phyloP scores from a whole-genome alignment of 2,329 filamentous ascomycete genomes.

The Ceratocystis variospora region DNA sequence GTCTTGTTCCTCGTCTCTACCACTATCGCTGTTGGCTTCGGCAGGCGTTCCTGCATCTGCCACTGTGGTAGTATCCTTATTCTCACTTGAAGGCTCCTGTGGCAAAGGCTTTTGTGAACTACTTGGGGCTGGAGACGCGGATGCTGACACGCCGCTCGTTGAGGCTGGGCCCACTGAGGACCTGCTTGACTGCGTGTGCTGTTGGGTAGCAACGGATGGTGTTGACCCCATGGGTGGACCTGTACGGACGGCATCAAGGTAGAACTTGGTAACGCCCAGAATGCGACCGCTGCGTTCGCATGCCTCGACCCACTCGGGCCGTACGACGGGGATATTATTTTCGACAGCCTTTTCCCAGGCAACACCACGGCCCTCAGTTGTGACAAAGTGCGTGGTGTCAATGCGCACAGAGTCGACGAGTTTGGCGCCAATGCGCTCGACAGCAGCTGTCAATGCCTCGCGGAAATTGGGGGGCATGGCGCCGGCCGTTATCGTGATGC shows the following conservation, averaged over 20 bases:
- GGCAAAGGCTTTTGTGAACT: slow-evolving; percentile 23
- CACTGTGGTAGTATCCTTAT: slow-evolving; percentile 19
- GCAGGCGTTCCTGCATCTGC: not conserved
- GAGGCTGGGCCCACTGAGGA: slow-evolving; percentile 20
- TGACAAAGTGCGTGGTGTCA: slow-evolving; percentile 97
- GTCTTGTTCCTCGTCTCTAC: not conserved
- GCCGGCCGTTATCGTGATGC: slow-evolving; percentile 87
- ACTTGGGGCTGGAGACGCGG: slow-evolving; percentile 18
- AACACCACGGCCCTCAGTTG: slow-evolving; percentile 77
- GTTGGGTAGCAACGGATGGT: slow-evolving; percentile 17
- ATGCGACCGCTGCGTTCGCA: slow-evolving; percentile 88
- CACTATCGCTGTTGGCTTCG: not conserved
- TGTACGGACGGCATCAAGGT: slow-evolving; percentile 62
- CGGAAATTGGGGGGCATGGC: slow-evolving; percentile 60
- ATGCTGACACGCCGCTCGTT: slow-evolving; percentile 19
- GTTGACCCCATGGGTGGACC: slow-evolving; percentile 31
- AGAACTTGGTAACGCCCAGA: slow-evolving; percentile 88
- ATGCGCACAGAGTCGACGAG: slow-evolving; percentile 82
- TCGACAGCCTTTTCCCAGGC: slow-evolving; percentile 94
- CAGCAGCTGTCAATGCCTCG: slow-evolving; percentile 59
- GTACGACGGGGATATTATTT: slow-evolving; percentile 93
- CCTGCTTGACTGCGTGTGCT: slow-evolving; percentile 24
- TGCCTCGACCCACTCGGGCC: slow-evolving; percentile 95
- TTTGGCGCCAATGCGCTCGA: slow-evolving; percentile 84
- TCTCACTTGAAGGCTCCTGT: slow-evolving; percentile 18